A percentile compares a stretch with the other conserved stretches of the same genome.
phyloP scores from a whole-genome alignment of 768 basidiomycete species.

The Paxillus ammoniavirescens region DNA sequence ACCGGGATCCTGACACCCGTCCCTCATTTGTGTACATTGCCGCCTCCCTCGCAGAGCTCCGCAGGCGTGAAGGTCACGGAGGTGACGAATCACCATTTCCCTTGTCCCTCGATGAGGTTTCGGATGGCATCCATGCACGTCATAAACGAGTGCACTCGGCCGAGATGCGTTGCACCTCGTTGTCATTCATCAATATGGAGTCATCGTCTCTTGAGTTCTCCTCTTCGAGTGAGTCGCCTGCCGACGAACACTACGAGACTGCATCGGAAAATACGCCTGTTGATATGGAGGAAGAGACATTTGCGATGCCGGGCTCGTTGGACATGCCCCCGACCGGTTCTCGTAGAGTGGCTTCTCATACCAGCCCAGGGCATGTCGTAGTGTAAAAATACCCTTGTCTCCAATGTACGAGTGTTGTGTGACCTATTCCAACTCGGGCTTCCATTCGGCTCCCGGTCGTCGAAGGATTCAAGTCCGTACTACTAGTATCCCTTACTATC shows the following conservation, averaged over 20 bases:
- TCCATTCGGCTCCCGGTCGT: too few species aligned
- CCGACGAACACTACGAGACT: constrained; percentile 27
- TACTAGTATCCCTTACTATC: too few species aligned
- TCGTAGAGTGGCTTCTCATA: background rate
- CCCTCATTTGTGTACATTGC: constrained; percentile 53
- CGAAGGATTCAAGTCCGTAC: too few species aligned
- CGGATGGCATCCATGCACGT: background rate
- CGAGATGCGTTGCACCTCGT: background rate
- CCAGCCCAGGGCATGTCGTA: too few species aligned
- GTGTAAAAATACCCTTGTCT: too few species aligned
- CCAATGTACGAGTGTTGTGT: too few species aligned
- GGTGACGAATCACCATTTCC: constrained; percentile 31
- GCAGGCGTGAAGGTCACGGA: constrained; percentile 35
- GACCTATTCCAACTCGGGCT: too few species aligned
- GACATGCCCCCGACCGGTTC: background rate
- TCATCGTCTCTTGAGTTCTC: background rate
- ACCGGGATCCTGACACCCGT: constrained; percentile 46
- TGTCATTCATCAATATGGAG: background rate
- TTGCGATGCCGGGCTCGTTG: background rate
- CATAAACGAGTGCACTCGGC: background rate
- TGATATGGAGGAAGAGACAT: constrained; percentile 2
- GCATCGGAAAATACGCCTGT: constrained; percentile 24
- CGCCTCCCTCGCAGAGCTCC: constrained; percentile 42
- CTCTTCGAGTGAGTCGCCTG: constrained; percentile 13
- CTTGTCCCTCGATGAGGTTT: background rate